These are phyloP conservation scores for Magnaporthiopsis incrustans DNA, from an alignment of 2,329 filamentous ascomycete species.

Conservation along the genomic window DNA sequence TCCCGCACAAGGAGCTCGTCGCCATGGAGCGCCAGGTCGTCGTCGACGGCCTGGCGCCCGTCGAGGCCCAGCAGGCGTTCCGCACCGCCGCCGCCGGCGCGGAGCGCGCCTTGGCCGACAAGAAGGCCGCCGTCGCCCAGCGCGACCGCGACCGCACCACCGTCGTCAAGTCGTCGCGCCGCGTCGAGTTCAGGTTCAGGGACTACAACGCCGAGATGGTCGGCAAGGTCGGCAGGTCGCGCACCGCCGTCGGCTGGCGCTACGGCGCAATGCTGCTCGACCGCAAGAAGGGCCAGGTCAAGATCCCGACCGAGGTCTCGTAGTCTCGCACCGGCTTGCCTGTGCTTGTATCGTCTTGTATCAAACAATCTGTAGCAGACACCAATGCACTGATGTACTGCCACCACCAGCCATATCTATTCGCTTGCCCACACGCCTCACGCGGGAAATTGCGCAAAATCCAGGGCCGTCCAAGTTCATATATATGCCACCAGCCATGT, in stretches of 20 bases:
- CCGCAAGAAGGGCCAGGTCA: conserved; percentile 54
- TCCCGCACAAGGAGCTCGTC: conserved; percentile 56
- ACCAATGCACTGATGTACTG: neutral
- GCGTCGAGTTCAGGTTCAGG: conserved; percentile 57
- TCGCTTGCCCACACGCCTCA: too few relatives aligned
- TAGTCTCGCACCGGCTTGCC: conserved; percentile 16
- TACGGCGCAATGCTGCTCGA: conserved; percentile 58
- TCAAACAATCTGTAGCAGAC: neutral
- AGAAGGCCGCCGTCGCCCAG: conserved; percentile 26
- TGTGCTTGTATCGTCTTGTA: neutral
- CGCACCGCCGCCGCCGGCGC: conserved; percentile 28
- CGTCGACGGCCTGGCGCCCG: conserved; percentile 22
- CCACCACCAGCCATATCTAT: neutral
- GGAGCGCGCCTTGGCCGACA: conserved; percentile 28
- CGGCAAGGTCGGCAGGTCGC: conserved; percentile 44
- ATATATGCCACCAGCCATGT: neutral
- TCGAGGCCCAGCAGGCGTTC: conserved; percentile 33
- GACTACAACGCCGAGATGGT: conserved; percentile 49
- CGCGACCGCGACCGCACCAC: conserved; percentile 28
- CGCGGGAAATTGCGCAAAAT: neutral
- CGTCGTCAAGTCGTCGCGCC: conserved; percentile 33
- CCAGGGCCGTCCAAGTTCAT: neutral
- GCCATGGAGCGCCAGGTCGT: conserved; percentile 41
- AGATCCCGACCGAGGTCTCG: conserved; percentile 58
- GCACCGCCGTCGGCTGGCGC: conserved; percentile 48